These are phyloP conservation scores for Hypoxylon fuscum DNA, from an alignment of 495 filamentous ascomycete genomes.

Conservation along the genomic window DNA sequence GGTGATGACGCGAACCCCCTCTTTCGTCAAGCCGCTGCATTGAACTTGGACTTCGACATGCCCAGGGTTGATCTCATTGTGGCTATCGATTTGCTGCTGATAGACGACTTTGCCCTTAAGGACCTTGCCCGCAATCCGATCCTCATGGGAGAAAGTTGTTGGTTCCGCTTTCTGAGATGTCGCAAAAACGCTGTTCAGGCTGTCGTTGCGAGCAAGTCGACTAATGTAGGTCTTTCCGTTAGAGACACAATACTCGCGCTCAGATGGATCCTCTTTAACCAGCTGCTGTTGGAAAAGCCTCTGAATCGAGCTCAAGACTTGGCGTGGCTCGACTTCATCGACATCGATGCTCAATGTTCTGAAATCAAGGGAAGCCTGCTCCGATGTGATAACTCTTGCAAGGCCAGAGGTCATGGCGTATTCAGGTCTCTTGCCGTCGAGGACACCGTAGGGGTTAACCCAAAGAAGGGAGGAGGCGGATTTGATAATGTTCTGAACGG, in stretches of 20 bases:
- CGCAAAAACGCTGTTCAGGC: constrained; percentile 39
- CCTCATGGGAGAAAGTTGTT: not conserved
- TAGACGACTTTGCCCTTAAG: constrained; percentile 13
- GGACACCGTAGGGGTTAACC: constrained; percentile 43
- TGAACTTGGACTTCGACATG: constrained; percentile 39
- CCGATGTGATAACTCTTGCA: constrained; percentile 45
- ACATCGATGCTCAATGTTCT: constrained; percentile 42
- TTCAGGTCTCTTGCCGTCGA: constrained; percentile 44
- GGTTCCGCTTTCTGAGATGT: constrained; percentile 21
- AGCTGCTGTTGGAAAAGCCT: constrained; percentile 16
- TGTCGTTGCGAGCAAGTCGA: constrained; percentile 42
- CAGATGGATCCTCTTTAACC: constrained; percentile 8
- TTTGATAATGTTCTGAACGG: constrained; percentile 46
- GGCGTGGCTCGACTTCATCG: constrained; percentile 1
- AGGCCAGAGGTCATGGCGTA: constrained; percentile 47
- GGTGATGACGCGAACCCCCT: constrained; percentile 33
- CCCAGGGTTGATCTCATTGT: constrained; percentile 21
- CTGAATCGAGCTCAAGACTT: constrained; percentile 7
- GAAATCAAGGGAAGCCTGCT: constrained; percentile 53
- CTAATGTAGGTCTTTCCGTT: constrained; percentile 42
- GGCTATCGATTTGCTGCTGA: constrained; percentile 1
- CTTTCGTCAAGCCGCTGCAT: constrained; percentile 30
- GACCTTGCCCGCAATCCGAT: constrained; percentile 10
- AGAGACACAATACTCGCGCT: constrained; percentile 37
- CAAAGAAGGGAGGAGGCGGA: constrained; percentile 47